phyloP scores from a whole-genome alignment of 2,329 filamentous ascomycete genomes.

The Diaporthe caulivora region DNA sequence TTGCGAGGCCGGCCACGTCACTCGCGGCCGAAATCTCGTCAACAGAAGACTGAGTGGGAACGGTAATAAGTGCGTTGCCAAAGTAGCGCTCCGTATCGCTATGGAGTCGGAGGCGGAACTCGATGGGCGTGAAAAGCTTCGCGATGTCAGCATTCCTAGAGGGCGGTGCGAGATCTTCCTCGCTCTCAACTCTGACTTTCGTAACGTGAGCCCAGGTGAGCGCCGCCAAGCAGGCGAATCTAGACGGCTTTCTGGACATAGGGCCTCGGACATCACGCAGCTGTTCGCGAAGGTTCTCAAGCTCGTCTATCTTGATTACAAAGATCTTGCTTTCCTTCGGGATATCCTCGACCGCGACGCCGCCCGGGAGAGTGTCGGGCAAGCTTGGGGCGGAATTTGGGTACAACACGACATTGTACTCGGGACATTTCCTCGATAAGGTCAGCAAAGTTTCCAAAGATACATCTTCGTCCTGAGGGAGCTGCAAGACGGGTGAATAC shows the following conservation, averaged over 20 bases:
- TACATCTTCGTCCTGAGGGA: neutral
- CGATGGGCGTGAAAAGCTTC: neutral
- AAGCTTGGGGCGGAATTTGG: neutral
- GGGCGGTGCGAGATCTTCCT: neutral
- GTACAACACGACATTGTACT: neutral
- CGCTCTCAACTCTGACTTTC: neutral
- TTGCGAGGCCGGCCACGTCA: neutral
- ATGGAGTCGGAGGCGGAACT: neutral
- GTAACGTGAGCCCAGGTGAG: slow-evolving; percentile 7
- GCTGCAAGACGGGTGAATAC: neutral
- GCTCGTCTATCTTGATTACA: neutral
- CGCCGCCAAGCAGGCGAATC: neutral
- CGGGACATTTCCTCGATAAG: neutral
- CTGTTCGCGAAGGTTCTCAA: slow-evolving; percentile 2
- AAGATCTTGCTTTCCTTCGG: slow-evolving; percentile 14
- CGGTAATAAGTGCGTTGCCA: neutral
- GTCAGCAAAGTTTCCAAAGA: neutral
- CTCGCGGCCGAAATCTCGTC: neutral
- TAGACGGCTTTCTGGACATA: neutral
- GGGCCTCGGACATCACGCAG: neutral
- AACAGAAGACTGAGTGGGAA: neutral
- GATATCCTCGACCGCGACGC: neutral
- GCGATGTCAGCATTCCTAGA: neutral
- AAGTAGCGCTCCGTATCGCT: neutral
- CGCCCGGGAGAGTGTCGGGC: neutral